Base-by-base conservation (phyloP, 2,329 filamentous ascomycete genomes). In the Triangularia verruculosa region DNA sequence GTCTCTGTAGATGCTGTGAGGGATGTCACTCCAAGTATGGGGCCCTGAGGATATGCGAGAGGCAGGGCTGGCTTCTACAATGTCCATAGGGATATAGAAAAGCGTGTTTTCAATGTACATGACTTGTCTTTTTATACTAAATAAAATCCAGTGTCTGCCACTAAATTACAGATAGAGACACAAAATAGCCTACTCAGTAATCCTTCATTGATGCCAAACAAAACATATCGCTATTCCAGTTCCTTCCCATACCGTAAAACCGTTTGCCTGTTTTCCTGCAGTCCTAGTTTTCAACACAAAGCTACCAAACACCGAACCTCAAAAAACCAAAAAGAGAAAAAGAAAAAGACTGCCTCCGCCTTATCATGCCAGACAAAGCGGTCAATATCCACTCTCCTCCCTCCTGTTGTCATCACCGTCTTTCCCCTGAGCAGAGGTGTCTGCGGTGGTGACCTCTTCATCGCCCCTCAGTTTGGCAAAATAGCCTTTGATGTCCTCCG, bases 381-480 rank as follows among this genome's bases (percentile, higher is more conserved):
- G 9, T 47, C n/a, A 47, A 8, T 47, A 47, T 47, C 39, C 39
- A 47, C 39, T 47, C 39, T 47, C 39, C 39, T 47, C 39, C 11
- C 39, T 47, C 39, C 39, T n/a, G 13, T 47, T 47, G 39, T 47
- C 39, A 47, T 17, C 39, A 12, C 39, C 7, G 17, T 86, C 88
- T 65, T 87, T 76, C 2, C 76, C 34, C 39, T 59, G 22, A 27
- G 20, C 78, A 7, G 83, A 84, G 24, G 79, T 80, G 61, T 87
- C 34, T n/a, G 32, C 84, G 70, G 80, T 81, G 62, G 92, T 91
- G 0, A 82, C 90, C 70, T 90, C 80, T 53, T 92, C 91, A 76
- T 98, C 95, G 64, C 95, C 95, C 67, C 95, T 85, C 70, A 99
- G 78, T 79, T 95, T 94, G 59, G 94, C 94, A 83, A 99, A 99